phyloP scores from a whole-genome alignment of 805 yeast genomes.

The Myxozyma kluyveri region DNA sequence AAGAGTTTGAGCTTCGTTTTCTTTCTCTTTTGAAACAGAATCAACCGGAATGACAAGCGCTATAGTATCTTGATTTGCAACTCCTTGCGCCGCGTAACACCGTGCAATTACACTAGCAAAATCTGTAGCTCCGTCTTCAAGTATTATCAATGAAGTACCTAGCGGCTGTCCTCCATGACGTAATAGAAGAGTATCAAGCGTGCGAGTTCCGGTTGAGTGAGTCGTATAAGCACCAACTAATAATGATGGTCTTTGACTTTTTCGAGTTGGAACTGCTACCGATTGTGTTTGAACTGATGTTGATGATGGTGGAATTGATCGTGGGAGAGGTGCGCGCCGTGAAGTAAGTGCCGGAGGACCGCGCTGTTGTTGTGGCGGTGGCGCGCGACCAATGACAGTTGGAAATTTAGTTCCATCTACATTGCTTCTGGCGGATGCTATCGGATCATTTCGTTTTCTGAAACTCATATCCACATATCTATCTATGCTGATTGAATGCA shows the following conservation, averaged over 20 bases:
- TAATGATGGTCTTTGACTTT: constrained; percentile 47
- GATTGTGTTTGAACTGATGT: neutral
- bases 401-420: too few species aligned
- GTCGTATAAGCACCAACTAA: constrained; percentile 69
- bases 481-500: neutral
- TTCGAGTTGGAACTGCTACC: neutral
- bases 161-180: constrained; percentile 84
- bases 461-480: neutral
- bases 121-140: constrained; percentile 87
- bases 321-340: neutral
- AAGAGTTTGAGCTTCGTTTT: constrained; percentile 53
- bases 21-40: neutral
- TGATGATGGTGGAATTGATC: neutral
- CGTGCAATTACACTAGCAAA: constrained; percentile 69
- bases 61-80: constrained; percentile 62
- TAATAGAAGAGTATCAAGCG: constrained; percentile 63
- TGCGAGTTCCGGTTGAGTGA: constrained; percentile 74
- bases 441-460: neutral
- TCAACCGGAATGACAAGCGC: constrained; percentile 47
- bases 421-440: neutral
- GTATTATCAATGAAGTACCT: constrained; percentile 66
- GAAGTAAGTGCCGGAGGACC: constrained; percentile 5
- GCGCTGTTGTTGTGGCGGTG: too few species aligned
- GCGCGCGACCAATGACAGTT: too few species aligned
- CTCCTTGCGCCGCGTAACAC: constrained; percentile 73